A percentile compares a stretch with the other conserved stretches of the same genome.
phyloP scores from a whole-genome alignment of 2,329 filamentous ascomycete species.

The Fusarium continuum region DNA sequence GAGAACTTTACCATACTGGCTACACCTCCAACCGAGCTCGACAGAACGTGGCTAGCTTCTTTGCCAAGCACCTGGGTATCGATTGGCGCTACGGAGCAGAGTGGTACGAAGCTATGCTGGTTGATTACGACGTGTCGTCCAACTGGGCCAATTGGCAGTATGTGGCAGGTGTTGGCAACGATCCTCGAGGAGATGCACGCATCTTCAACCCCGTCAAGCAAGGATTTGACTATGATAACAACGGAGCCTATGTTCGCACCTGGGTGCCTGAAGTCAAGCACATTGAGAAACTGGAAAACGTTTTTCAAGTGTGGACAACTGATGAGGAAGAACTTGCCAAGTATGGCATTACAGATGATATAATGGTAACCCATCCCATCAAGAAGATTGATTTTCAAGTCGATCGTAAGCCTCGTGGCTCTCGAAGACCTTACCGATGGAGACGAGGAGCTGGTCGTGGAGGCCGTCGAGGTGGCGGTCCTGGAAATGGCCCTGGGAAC shows the following conservation, averaged over 20 bases:
- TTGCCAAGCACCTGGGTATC: constrained; percentile 76
- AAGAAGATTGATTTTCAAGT: constrained; percentile 71
- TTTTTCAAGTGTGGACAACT: constrained; percentile 78
- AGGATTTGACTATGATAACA: constrained; percentile 77
- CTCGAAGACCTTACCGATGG: constrained; percentile 39
- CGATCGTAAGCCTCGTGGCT: constrained; percentile 55
- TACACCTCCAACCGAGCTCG: constrained; percentile 81
- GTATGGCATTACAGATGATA: constrained; percentile 63
- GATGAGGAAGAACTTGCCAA: constrained; percentile 64
- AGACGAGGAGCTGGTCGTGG: constrained; percentile 40
- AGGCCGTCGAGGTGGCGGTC: constrained; percentile 14
- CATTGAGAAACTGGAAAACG: constrained; percentile 62
- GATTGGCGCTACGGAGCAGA: constrained; percentile 85
- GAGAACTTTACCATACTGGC: constrained; percentile 78
- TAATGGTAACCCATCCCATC: constrained; percentile 74
- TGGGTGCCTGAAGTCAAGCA: constrained; percentile 76
- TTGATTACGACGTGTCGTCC: constrained; percentile 78
- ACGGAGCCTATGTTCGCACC: constrained; percentile 73
- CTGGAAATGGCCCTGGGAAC: not conserved
- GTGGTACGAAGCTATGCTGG: constrained; percentile 80
- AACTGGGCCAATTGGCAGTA: constrained; percentile 92
- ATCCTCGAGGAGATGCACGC: constrained; percentile 75
- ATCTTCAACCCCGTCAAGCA: constrained; percentile 87
- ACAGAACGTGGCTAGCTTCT: constrained; percentile 79
- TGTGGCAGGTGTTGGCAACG: constrained; percentile 80